A percentile compares a stretch with the other conserved stretches of the same genome.
Conservation (phyloP, 2,329 filamentous ascomycete genomes). For the Fusarium dlaminii region DNA sequence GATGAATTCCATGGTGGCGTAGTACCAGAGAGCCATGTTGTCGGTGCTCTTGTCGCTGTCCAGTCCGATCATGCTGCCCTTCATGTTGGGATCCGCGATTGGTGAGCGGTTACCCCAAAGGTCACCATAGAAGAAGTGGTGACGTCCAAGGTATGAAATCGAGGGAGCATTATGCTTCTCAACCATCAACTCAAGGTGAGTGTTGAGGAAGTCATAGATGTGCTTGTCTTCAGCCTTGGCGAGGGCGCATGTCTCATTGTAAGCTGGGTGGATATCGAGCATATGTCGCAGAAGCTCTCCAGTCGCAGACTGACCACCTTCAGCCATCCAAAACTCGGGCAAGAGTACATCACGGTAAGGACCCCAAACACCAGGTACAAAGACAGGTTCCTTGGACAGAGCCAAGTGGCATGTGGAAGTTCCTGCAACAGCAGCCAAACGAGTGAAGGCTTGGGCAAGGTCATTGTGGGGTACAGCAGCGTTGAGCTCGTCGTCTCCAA, state of each 20-base stretch:
- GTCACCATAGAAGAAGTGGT: constrained; percentile 99
- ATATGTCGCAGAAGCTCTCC: constrained; percentile 95
- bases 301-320: constrained; percentile 95
- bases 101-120: constrained; percentile 97
- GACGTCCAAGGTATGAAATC: constrained; percentile 85
- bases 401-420: constrained; percentile 98
- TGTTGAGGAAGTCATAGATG: constrained; percentile 95
- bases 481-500: constrained; percentile 73
- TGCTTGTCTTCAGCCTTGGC: constrained; percentile 85
- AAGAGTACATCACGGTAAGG: constrained; percentile 95
- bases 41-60: constrained; percentile 88
- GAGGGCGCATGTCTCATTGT: constrained; percentile 79
- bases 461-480: constrained; percentile 79
- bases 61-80: constrained; percentile 86
- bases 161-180: constrained; percentile 75
- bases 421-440: constrained; percentile 91
- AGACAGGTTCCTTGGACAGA: constrained; percentile 92
- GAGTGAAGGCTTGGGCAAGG: constrained; percentile 90
- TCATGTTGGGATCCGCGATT: constrained; percentile 92
- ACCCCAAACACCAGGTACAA: constrained; percentile 96
- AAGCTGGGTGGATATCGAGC: constrained; percentile 93
- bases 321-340: constrained; percentile 94
- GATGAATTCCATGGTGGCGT: constrained; percentile 97
- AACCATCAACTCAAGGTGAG: constrained; percentile 81
- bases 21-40: constrained; percentile 90